These are phyloP conservation scores for Metschnikowia anglica DNA, from an alignment of 805 yeast species.

Conservation along the genomic window DNA sequence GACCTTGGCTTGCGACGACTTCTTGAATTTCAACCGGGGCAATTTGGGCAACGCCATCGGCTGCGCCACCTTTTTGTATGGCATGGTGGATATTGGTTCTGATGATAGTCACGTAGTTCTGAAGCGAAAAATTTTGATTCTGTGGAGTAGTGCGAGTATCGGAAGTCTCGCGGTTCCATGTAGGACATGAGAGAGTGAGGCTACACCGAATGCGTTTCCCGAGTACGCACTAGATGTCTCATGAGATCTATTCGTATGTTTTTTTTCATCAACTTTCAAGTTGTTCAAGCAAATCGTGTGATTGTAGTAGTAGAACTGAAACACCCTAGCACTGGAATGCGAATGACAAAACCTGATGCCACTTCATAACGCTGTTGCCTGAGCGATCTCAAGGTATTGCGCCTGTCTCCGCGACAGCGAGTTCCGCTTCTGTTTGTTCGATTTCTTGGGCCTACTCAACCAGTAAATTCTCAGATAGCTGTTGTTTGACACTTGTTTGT, in stretches of 20 bases:
- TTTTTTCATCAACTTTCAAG: no score
- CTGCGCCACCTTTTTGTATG: constrained; percentile 43
- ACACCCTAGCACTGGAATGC: no score
- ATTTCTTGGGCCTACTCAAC: constrained; percentile 21
- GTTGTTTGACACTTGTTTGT: constrained; percentile 25
- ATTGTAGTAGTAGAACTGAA: no score
- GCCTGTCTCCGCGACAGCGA: constrained; percentile 13
- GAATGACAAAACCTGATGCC: neutral
- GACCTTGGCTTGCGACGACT: constrained; percentile 54
- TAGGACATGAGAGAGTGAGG: no score
- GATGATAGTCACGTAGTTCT: neutral
- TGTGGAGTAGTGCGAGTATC: constrained; percentile 10
- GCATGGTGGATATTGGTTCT: constrained; percentile 27
- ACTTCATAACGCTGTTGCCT: constrained; percentile 1
- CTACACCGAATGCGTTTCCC: no score
- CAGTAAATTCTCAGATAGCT: constrained; percentile 36
- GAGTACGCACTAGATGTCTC: no score
- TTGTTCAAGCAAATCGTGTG: no score
- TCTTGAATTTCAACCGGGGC: constrained; percentile 69
- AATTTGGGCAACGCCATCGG: constrained; percentile 60
- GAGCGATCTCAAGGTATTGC: constrained; percentile 6
- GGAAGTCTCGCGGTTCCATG: constrained; percentile 4
- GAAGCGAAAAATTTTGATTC: constrained; percentile 10
- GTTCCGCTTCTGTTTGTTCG: neutral
- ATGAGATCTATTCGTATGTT: no score